These are phyloP conservation scores for Rhizopogon rudus DNA, from an alignment of 768 basidiomycete genomes.

Conservation along the genomic window DNA sequence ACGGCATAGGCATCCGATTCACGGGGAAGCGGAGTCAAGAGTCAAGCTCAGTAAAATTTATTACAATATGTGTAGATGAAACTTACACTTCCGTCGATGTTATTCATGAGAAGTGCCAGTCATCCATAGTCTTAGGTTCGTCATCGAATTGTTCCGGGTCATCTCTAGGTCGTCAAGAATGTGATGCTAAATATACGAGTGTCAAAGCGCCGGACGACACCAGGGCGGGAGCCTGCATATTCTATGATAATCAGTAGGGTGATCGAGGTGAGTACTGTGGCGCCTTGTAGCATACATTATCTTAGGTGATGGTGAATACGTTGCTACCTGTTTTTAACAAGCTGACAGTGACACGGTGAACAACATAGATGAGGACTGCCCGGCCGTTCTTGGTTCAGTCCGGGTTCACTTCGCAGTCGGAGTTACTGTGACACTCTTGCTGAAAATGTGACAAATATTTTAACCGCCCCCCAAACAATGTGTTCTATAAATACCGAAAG, in stretches of 20 bases:
- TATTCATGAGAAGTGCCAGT: constrained; percentile 50
- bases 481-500: too few relatives aligned
- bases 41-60: not conserved
- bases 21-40: constrained; percentile 55
- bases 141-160: constrained; percentile 39
- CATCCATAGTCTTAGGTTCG: constrained; percentile 47
- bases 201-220: constrained; percentile 57
- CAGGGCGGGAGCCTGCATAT: constrained; percentile 55
- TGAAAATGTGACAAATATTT: too few relatives aligned
- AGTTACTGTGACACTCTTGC: too few relatives aligned
- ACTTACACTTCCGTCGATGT: constrained; percentile 57
- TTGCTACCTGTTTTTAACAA: constrained; percentile 53
- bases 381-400: constrained; percentile 19
- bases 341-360: constrained; percentile 28
- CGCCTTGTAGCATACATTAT: constrained; percentile 32
- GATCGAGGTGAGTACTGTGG: not conserved
- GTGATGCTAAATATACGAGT: constrained; percentile 37
- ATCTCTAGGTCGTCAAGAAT: constrained; percentile 36
- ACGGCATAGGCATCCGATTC: constrained; percentile 35
- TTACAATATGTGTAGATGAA: not conserved
- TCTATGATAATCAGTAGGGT: constrained; percentile 25
- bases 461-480: too few relatives aligned
- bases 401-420: too few relatives aligned
- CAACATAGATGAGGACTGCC: constrained; percentile 49
- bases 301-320: constrained; percentile 51